phyloP scores from a whole-genome alignment of 345 rosid species.

The Capsella bursapastoris region DNA sequence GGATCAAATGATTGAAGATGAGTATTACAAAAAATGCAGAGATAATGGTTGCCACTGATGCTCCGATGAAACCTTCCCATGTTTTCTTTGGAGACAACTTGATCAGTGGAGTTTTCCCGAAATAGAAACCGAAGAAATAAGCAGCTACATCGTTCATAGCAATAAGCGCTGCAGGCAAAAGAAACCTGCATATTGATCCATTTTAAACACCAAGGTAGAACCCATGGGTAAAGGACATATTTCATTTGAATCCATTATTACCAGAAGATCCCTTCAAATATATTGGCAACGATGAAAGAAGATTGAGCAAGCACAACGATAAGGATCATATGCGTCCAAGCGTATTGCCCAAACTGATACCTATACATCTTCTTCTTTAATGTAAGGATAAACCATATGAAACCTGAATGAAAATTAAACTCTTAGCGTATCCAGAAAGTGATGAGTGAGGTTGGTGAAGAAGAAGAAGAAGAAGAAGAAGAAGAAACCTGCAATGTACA shows the following conservation, averaged over 20 bases:
- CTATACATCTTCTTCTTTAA: slow-evolving; percentile 95
- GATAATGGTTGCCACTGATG: slow-evolving; percentile 78
- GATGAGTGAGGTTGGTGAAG: not conserved
- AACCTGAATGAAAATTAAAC: slow-evolving; percentile 50
- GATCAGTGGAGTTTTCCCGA: slow-evolving; percentile 91
- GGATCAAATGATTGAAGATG: slow-evolving; percentile 25
- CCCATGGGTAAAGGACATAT: not conserved
- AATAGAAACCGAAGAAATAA: slow-evolving; percentile 87
- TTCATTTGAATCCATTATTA: slow-evolving; percentile 34
- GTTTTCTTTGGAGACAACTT: slow-evolving; percentile 96
- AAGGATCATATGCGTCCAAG: slow-evolving; percentile 99
- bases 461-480: not conserved
- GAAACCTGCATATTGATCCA: slow-evolving; percentile 64
- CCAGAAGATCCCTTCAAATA: slow-evolving; percentile 98
- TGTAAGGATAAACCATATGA: slow-evolving; percentile 96
- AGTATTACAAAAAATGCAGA: slow-evolving; percentile 79
- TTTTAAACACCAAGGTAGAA: slow-evolving; percentile 56
- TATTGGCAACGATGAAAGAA: slow-evolving; percentile 87
- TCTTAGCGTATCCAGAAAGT: not conserved
- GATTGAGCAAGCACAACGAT: slow-evolving; percentile 93
- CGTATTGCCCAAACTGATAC: slow-evolving; percentile 97
- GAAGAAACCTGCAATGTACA: slow-evolving; percentile 77
- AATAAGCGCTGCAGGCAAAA: slow-evolving; percentile 90
- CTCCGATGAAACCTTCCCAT: slow-evolving; percentile 99
- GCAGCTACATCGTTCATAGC: slow-evolving; percentile 92